phyloP scores from a whole-genome alignment of 352 stramenopile genomes.

The Pythium sukuiense region DNA sequence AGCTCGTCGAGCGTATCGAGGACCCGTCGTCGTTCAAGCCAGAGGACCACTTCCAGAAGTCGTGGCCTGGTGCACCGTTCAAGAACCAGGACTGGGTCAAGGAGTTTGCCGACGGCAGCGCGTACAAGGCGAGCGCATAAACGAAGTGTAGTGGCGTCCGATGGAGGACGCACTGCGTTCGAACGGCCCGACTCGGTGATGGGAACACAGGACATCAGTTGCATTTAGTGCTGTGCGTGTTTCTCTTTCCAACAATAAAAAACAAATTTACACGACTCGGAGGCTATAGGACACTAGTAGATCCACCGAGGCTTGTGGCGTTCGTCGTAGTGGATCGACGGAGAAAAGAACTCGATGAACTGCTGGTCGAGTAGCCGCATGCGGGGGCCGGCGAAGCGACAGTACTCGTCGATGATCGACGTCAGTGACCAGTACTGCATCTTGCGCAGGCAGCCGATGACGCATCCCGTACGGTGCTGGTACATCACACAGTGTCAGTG shows the following conservation, averaged over 20 bases:
- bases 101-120: constrained; percentile 91
- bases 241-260: constrained; percentile 26
- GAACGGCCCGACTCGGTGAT: background rate
- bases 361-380: constrained; percentile 87
- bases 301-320: constrained; percentile 78
- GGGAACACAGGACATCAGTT: constrained; percentile 6
- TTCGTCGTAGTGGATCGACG: constrained; percentile 77
- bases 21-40: constrained; percentile 94
- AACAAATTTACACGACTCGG: constrained; percentile 1
- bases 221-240: constrained; percentile 9
- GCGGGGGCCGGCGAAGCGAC: constrained; percentile 77
- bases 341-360: constrained; percentile 90
- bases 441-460: constrained; percentile 87
- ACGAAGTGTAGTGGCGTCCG: background rate
- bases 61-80: constrained; percentile 95
- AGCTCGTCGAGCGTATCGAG: constrained; percentile 98
- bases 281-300: constrained; percentile 23
- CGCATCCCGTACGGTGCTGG: constrained; percentile 79
- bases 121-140: constrained; percentile 84
- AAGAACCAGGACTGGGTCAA: constrained; percentile 95
- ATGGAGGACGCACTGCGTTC: background rate
- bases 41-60: constrained; percentile 93
- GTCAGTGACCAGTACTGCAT: constrained; percentile 87
- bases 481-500: background rate
- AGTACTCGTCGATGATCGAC: constrained; percentile 89